Evolutionary conservation across 2,329 filamentous ascomycete species (phyloP), one percentile per base, ranked within the genome.

Genomic region (Lasiodiplodia sp.): DNA sequence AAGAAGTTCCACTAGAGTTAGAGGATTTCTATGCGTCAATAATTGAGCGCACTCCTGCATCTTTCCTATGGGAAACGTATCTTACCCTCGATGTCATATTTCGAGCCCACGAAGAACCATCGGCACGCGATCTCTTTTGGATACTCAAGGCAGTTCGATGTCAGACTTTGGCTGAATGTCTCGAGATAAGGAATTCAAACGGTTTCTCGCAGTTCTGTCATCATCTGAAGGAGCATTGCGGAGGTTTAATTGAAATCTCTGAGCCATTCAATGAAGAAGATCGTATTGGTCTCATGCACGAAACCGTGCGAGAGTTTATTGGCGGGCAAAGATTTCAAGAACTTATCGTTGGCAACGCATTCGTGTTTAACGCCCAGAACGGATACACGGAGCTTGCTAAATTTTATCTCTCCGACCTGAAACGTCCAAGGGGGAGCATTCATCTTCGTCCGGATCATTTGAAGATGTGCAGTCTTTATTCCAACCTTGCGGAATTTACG

Each of bases 311-410:
- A 37, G 47, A 49, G 1, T 64, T 52, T 4, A 2, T 64, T 2
- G 23, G 44, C 14, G n/a, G 28, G 1, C 47, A 47, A 18, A 8
- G 3, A 6, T 64, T 64, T n/a, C 23, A 52, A 14, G 16, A 23
- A 6, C n/a, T 52, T 4, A 34, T 64, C 0, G 18, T 52, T 18
- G 60, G 60, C 1, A n/a, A 8, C 3, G 5, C 4, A 2, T 2
- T 11, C 2, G 2, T 38, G 11, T 63, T 63, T 4, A 44, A 28
- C 12, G 12, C 47, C 4, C 60, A 64, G 10, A 64, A 64, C 6
- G 60, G 44, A 8, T 64, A 64, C 11, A 64, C 60, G 5, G 60
- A 64, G 60, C 60, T 64, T 5, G 31, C 44, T 2, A 64, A 64
- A 12, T 25, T 51, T 0, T 28, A 18, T 6, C 47, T 64, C 3